phyloP scores from a whole-genome alignment of 768 basidiomycete genomes.

The Suillus brevipes region DNA sequence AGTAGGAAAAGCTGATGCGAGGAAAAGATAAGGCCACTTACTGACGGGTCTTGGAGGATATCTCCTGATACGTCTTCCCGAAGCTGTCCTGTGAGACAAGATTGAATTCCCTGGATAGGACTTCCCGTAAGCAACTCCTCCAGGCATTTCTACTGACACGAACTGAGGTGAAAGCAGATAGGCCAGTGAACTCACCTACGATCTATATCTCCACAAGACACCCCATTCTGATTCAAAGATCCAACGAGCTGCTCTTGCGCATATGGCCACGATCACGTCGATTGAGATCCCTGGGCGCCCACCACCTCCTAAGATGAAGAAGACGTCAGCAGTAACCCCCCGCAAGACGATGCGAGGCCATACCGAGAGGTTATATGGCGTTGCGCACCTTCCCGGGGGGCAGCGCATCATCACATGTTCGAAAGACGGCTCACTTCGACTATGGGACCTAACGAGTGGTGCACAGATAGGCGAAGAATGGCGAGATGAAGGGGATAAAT shows the following conservation, averaged over 20 bases:
- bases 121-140: not conserved
- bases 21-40: not conserved
- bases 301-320: not conserved
- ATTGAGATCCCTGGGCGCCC: not conserved
- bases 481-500: not conserved
- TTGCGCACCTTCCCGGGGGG: not conserved
- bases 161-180: not conserved
- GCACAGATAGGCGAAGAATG: constrained; percentile 14
- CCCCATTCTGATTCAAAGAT: not conserved
- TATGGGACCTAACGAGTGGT: constrained; percentile 25
- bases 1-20: not conserved
- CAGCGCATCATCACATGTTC: constrained; percentile 11
- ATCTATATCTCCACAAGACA: not conserved
- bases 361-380: fast-evolving
- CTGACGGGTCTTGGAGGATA: not conserved
- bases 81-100: not conserved
- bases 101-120: not conserved
- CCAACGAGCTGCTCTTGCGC: not conserved
- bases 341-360: not conserved
- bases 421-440: not conserved
- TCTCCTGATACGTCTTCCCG: not conserved
- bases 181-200: not conserved
- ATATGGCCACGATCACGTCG: not conserved
- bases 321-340: not conserved
- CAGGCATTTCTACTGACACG: not conserved